Conservation (phyloP, 2,329 filamentous ascomycete genomes). For the Hymenoscyphus linearis region DNA sequence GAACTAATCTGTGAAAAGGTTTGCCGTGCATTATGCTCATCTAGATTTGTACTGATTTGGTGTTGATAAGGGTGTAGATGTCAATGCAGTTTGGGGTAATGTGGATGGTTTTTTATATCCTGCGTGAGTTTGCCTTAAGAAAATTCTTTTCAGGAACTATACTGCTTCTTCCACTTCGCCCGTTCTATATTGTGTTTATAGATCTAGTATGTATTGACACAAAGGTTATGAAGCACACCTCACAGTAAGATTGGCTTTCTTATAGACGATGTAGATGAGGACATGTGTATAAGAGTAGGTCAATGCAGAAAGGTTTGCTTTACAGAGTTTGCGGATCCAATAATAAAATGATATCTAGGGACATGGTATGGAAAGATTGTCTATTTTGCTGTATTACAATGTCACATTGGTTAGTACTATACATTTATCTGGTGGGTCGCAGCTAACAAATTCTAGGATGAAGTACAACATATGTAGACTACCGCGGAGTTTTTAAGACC, state of each 20-base stretch:
- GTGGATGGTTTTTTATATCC: not conserved
- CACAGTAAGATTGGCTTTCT: fast-evolving
- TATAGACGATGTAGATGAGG: not conserved
- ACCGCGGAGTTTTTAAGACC: not conserved
- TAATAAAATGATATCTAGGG: slow-evolving; percentile 2
- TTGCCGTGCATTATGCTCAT: slow-evolving; percentile 1
- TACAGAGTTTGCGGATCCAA: slow-evolving; percentile 14
- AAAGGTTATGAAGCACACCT: not conserved
- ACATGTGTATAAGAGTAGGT: not conserved
- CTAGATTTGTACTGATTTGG: slow-evolving; percentile 16
- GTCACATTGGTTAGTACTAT: slow-evolving; percentile 4
- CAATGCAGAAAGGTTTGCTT: slow-evolving; percentile 11
- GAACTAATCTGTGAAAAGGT: slow-evolving; percentile 12
- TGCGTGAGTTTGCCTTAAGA: slow-evolving; percentile 2
- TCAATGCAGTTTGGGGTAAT: slow-evolving; percentile 11
- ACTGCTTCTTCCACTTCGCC: not conserved
- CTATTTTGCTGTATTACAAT: not conserved
- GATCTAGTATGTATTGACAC: not conserved
- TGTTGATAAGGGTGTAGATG: slow-evolving; percentile 11
- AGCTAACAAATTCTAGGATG: not conserved
- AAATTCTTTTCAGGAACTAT: no score
- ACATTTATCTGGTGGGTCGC: not conserved
- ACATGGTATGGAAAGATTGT: not conserved
- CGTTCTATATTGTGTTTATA: not conserved
- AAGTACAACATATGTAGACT: not conserved